Base-by-base conservation (phyloP, 129 eudicot species). In the Pittosporum tobira region DNA sequence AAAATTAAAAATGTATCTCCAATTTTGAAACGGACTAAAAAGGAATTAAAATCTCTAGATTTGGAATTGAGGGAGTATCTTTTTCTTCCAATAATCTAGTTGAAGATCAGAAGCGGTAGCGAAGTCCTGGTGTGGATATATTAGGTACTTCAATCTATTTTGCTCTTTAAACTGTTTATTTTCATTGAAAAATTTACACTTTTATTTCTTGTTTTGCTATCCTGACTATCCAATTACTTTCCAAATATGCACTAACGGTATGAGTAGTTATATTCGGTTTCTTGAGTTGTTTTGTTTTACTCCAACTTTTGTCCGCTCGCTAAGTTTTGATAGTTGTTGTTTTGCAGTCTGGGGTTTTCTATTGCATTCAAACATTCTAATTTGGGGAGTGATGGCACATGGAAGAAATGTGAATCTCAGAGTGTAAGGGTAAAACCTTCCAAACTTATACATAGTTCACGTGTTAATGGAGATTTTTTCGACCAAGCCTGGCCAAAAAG, bases 401-500 rank as follows among this genome's bases (percentile, higher is more conserved):
- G 52, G 66, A 51, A 50, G 72, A 59, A 59, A 73, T 57, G 77
- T 48, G 77, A 45, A 62, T 66, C 19, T 61, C 44, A 63, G 67
- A 65, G 59, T 42, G 50, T 72, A 73, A 74, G 59, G 49, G 61
- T 61, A 16, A 38, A 48, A 46, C 40, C 44, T 38, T 15, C 8
- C 24, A n/a, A 38, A 22, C 23, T 61, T 38, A 19, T n/a, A 27
- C 36, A 15, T 59, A 6, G 22, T 20, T 46, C 42, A 51, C 62
- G 63, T 14, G 52, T 49, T 9, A 23, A 79, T 87, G 95, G 93
- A 87, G 64, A 72, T 72, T 76, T 29, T 14, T 12, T 36, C 71
- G 56, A 54, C 64, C 3, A 21, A 64, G 68, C 53, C 84, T 27
- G 97, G 95, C 6, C 56, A 75, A 20, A 85, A 75, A 63, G 88